Evolutionary conservation across 345 rosid species (phyloP).

Genomic region (Eucalyptus sp.): DNA sequence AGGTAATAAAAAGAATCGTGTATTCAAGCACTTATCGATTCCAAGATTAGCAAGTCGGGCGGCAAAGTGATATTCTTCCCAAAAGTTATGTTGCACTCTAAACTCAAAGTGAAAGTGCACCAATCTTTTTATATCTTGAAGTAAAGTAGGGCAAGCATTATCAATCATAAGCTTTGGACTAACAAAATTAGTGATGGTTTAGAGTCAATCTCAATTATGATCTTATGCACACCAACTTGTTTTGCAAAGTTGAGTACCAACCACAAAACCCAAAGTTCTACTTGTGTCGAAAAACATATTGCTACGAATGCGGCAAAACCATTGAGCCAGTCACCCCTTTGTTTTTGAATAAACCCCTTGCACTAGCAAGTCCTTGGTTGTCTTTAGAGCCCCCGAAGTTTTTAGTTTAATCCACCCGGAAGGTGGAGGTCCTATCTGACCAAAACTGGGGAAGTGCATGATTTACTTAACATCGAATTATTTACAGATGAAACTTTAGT

Average conservation of each 20-base stretch:
- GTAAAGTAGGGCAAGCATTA: not conserved
- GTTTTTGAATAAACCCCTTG: not conserved
- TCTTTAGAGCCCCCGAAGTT: not conserved
- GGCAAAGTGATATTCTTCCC: accelerated
- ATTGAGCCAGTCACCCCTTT: not conserved
- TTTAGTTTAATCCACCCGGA: not conserved
- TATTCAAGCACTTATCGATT: not conserved
- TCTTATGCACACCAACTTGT: not conserved
- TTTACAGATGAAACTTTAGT: not conserved
- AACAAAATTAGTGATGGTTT: not conserved
- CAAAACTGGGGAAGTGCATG: not conserved
- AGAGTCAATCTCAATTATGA: not conserved
- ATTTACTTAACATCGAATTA: not conserved
- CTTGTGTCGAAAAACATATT: no score
- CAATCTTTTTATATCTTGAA: not conserved
- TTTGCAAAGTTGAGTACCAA: not conserved
- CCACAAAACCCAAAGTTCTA: not conserved
- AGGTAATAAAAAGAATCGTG: no score
- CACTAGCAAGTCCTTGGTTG: not conserved
- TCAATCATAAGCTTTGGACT: not conserved
- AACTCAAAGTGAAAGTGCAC: not conserved
- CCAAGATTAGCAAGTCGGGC: not conserved
- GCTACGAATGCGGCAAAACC: not conserved
- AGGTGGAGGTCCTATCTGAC: not conserved
- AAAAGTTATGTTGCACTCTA: not conserved